Evolutionary conservation across 225 moss, liverwort and hornwort species (phyloP), one percentile per base, ranked within the genome.

Genomic region (Takakia lepidozioides): DNA sequence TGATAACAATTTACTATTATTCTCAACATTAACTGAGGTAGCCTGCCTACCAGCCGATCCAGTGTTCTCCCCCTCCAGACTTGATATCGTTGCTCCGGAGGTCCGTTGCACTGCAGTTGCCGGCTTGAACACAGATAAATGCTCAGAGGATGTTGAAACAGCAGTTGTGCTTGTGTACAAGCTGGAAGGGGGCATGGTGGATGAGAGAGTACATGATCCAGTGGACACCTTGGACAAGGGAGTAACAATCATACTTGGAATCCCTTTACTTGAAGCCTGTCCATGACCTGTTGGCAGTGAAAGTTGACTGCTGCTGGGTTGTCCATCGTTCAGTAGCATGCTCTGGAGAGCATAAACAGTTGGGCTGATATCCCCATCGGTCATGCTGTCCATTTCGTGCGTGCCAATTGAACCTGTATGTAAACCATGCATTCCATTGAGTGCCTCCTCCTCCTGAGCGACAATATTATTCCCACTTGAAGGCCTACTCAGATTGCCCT

Each of bases 401-500:
- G 57, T 50, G 11, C 52, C 54, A 44, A 29, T 52, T 25, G 41
- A 44, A 40, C 38, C 45, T 25, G 3, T 63, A 36, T 53, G 60
- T 49, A 35, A 61, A 44, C 56, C 55, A 46, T 54, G 64, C 28
- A 15, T n/a, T 27, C 5, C 55, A 67, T 14, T 30, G 59, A 48
- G 48, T 18, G 51, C 68, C 48, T 54, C 62, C 39, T 88, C 82
- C 2, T 67, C 57, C 38, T 74, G 58, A 46, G 35, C 58, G 22
- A 67, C 52, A 18, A 75, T 52, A 41, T 49, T 80, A 9, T 54
- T 72, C 3, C 71, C 76, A 52, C 82, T 78, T 29, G 70, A 44
- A 55, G 77, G 62, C 51, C 66, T 58, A 57, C 72, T 79, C 11
- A 68, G 68, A 22, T 43, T 48, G 45, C 60, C 59, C 64, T 62